These are phyloP conservation scores for Cryptococcus neoformans DNA, from an alignment of 1,284 basidiomycete genomes.

Conservation along the genomic window DNA sequence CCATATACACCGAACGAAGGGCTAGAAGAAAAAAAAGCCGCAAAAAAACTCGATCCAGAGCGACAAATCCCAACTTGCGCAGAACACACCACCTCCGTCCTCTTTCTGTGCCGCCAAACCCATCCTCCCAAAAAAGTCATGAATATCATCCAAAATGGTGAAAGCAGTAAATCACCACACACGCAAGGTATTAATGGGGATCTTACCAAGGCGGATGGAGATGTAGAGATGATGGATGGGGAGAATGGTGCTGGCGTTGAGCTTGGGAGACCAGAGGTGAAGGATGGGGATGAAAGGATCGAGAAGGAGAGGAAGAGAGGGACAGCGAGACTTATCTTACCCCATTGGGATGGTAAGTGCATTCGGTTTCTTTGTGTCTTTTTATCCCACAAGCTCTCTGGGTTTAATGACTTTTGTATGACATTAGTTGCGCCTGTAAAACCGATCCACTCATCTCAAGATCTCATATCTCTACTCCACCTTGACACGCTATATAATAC, in stretches of 20 bases:
- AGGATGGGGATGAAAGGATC: not conserved
- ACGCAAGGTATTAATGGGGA: not conserved
- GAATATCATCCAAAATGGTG: slow-evolving; percentile 36
- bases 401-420: not conserved
- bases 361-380: not conserved
- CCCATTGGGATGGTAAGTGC: slow-evolving; percentile 36
- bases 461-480: slow-evolving; percentile 41
- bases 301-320: not conserved
- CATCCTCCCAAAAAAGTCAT: slow-evolving; percentile 8
- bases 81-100: not conserved
- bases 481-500: slow-evolving; percentile 39
- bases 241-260: not conserved
- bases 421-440: slow-evolving; percentile 27
- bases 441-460: slow-evolving; percentile 37
- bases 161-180: slow-evolving; percentile 24
- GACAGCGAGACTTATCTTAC: slow-evolving; percentile 24
- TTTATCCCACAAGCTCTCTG: not conserved
- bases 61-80: not conserved
- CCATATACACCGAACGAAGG: not conserved
- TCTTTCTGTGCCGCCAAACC: not conserved
- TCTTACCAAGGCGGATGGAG: not conserved
- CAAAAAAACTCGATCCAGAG: not conserved
- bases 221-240: slow-evolving; percentile 5
- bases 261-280: not conserved
- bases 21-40: not conserved